Base-by-base conservation (phyloP, 2,329 filamentous ascomycete species). In the Hypoxylon sp. region DNA sequence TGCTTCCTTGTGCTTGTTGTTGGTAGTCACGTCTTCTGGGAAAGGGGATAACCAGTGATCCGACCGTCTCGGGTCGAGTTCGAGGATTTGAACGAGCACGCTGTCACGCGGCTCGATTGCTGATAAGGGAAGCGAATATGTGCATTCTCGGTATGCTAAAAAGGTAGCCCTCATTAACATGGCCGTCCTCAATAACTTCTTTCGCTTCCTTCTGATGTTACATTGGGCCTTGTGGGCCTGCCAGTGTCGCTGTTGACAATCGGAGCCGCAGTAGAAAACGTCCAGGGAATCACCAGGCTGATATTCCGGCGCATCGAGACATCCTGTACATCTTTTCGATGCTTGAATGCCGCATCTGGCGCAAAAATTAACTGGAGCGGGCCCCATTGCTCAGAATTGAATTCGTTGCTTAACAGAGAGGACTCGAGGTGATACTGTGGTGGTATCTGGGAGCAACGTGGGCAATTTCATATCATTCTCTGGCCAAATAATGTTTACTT, bases 151-250 rank as follows among this genome's bases (percentile, higher is more conserved):
- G 11, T 42, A 67, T 3, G 47, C 19, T 8, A 60, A 4, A 5
- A 57, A 47, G 11, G 33, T 13, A 26, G 58, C 39, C 46, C 63
- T 63, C 19, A 69, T 24, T 4, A 63, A 11, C 1, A 11, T 13
- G 3, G 50, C 63, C 5, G 52, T 22, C 37, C 67, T 24, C 1
- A 50, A 9, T 1, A 70, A 17, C 0, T 5, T 42, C 9, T 14
- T 22, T 46, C 67, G 55, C 2, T 37, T 50, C n/a, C 42, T 37
- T n/a, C 55, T 13, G 11, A 26, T 17, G 14, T 33, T 14, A 29
- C 66, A 68, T 19, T 26, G 8, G 5, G 33, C 19, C 35, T 55
- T 52, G 35, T 68, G 66, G 2, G 17, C 22, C 2, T 24, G 39
- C 53, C 54, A 44, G 11, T 63, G 31, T 3, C 13, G 5, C 5